phyloP scores from a whole-genome alignment of 2,329 filamentous ascomycete species.

The Penicillium sp. region DNA sequence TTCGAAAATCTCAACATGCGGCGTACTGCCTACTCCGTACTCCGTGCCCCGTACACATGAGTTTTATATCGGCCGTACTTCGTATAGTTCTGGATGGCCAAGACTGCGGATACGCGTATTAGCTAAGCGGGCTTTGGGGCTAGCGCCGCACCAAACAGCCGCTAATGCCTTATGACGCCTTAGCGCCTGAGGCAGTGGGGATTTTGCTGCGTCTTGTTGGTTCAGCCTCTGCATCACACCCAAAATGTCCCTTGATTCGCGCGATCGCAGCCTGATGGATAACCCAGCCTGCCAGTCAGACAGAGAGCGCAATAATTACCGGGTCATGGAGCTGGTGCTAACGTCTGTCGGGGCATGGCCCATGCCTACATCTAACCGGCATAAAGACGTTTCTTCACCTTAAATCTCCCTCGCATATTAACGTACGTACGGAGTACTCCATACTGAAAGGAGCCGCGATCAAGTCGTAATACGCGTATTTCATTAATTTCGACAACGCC shows the following conservation, averaged over 20 bases:
- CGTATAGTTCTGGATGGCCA: no score
- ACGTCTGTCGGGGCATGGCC: background rate
- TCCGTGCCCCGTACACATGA: no score
- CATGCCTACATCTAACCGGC: background rate
- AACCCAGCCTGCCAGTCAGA: no score
- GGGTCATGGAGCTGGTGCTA: background rate
- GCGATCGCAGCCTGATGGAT: no score
- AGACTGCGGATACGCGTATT: slow-evolving; percentile 4
- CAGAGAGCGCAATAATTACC: background rate
- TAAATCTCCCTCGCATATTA: background rate
- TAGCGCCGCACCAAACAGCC: no score
- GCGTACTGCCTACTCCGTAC: no score
- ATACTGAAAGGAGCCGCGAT: background rate
- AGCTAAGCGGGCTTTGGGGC: background rate
- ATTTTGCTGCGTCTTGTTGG: background rate
- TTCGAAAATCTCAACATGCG: background rate
- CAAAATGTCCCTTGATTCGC: background rate
- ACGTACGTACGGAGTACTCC: no score
- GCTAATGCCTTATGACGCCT: background rate
- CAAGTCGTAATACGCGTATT: slow-evolving; percentile 4
- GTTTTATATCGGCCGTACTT: no score
- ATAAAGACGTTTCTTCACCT: background rate
- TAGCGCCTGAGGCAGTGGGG: background rate
- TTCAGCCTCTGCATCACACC: background rate
- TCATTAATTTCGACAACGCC: background rate